Evolutionary conservation across 2,329 filamentous ascomycete genomes (phyloP), one percentile per base, ranked within the genome.

Genomic region (Dactylellina sp.): DNA sequence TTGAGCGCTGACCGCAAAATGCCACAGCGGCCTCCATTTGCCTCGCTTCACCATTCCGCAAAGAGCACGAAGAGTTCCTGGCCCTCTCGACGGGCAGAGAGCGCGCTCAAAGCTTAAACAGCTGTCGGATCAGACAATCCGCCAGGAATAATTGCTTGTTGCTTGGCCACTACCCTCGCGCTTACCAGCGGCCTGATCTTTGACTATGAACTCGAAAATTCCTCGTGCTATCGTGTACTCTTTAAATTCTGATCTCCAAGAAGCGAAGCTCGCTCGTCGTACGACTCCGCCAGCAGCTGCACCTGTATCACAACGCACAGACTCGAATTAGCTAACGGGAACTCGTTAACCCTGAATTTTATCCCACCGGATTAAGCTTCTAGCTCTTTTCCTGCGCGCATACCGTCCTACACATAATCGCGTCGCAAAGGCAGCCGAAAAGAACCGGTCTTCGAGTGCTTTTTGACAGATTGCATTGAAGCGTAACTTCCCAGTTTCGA

Each of bases 11-110:
- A 11, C 11, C 18, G 7, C 37, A 63, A 71, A 71, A 64, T 71
- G 37, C 66, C 66, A 71, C 66, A 71, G n/a, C 20, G 28, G 39
- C 52, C 42, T 35, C 39, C 35, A 22, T 28, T 40, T 39, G 46
- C 1, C 53, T 53, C 68, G 60, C 46, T 55, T 64, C 50, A 60
- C 53, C 53, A 65, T 72, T 64, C 68, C 68, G 7, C 25, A 60
- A 64, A 18, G 52, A 72, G 68, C 59, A 16, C 32, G 25, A 53
- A 64, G 68, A 72, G 68, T 72, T 72, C 68, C 68, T 64, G 46
- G 20, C 12, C 16, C 9, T 52, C 18, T 46, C 42, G 32, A 56
- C 28, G 1, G 9, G 18, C 18, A 59, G 7, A 50, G 28, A 40
- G 16, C 47, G 24, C 24, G 7, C 14, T 12, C 16, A 46, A 22